A percentile compares a stretch with the other conserved stretches of the same genome.
Evolutionary conservation across 2,329 filamentous ascomycete species (phyloP).

Genomic region (Fusarium sp.): DNA sequence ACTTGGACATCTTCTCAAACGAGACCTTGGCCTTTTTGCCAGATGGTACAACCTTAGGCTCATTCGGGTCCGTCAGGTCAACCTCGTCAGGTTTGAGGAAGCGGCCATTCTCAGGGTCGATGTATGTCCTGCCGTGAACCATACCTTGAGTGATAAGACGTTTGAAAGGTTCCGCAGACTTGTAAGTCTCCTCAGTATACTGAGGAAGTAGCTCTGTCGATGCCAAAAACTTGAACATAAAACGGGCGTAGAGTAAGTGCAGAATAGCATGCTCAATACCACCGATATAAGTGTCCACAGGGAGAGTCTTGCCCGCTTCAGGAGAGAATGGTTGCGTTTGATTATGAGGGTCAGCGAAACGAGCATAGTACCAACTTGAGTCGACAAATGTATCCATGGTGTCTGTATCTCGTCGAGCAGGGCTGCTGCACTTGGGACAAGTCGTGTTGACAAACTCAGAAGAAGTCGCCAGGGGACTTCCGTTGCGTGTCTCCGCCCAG

Average conservation of each 20-base stretch:
- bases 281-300: conserved; percentile 90
- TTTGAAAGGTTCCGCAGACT: conserved; percentile 79
- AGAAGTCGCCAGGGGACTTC: conserved; percentile 81
- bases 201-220: conserved; percentile 64
- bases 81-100: conserved; percentile 84
- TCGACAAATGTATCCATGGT: conserved; percentile 98
- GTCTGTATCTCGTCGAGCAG: conserved; percentile 86
- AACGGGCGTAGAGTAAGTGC: conserved; percentile 88
- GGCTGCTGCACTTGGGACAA: conserved; percentile 79
- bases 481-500: conserved; percentile 76
- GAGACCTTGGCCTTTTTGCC: conserved; percentile 71
- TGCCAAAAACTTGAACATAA: conserved; percentile 88
- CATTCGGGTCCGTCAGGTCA: conserved; percentile 68
- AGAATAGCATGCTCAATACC: conserved; percentile 93
- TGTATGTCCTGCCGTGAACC: conserved; percentile 89
- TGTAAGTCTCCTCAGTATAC: conserved; percentile 50
- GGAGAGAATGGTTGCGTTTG: conserved; percentile 70
- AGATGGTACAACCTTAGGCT: conserved; percentile 73
- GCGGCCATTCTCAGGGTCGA: conserved; percentile 78
- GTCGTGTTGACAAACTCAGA: conserved; percentile 79
- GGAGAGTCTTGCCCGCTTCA: conserved; percentile 70
- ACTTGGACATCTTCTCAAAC: conserved; percentile 96
- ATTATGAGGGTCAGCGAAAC: conserved; percentile 81
- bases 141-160: conserved; percentile 90
- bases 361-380: conserved; percentile 93